A percentile compares a stretch with the other conserved stretches of the same genome.
Conservation (phyloP, 441 rosid species). For the Geranium incanum region DNA sequence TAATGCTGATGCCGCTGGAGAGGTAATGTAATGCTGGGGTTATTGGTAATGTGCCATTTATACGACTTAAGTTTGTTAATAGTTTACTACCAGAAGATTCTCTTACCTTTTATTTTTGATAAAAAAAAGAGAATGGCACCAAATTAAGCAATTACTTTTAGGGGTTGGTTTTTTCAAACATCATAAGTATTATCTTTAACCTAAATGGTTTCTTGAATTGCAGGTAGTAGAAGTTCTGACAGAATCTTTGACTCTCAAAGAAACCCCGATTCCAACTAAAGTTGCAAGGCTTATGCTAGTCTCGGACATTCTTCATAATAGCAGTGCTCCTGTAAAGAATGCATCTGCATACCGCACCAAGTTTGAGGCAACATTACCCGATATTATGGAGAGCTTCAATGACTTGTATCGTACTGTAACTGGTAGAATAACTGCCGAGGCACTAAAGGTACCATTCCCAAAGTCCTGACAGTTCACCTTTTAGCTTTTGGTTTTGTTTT, state of each 20-base stretch:
- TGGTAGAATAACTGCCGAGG: conserved; percentile 98
- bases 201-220: conserved; percentile 18
- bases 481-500: conserved; percentile 11
- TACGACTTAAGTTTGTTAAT: background rate
- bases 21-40: conserved; percentile 38
- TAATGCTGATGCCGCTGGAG: conserved; percentile 99
- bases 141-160: background rate
- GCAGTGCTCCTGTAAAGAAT: conserved; percentile 98
- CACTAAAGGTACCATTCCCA: conserved; percentile 61
- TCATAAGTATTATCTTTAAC: background rate
- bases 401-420: conserved; percentile 88
- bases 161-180: background rate
- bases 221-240: conserved; percentile 98
- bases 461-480: background rate
- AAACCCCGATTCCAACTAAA: conserved; percentile 95
- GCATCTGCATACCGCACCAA: conserved; percentile 99
- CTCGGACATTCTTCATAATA: conserved; percentile 94
- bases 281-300: conserved; percentile 99
- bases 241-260: conserved; percentile 92
- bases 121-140: background rate
- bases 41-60: background rate
- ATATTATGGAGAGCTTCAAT: conserved; percentile 97
- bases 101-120: background rate
- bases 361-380: conserved; percentile 88
- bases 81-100: background rate